These are phyloP conservation scores for Amaranthus palmeri DNA, from an alignment of 148 eudicot genomes.

Conservation along the genomic window DNA sequence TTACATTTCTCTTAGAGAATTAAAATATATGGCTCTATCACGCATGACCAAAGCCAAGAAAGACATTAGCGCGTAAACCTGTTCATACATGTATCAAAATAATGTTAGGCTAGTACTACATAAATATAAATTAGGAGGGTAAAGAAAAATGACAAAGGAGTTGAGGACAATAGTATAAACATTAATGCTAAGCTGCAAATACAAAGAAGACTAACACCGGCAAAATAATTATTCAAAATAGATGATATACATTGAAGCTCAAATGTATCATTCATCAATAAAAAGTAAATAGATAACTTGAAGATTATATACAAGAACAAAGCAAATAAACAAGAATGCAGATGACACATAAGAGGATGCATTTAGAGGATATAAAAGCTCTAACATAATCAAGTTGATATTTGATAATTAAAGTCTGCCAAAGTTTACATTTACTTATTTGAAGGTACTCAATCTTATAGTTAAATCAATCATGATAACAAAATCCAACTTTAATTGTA, in stretches of 20 bases:
- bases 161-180: not conserved
- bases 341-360: not conserved
- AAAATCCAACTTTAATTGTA: not conserved
- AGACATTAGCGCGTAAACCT: slow-evolving; percentile 95
- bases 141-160: not conserved
- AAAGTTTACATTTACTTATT: not conserved
- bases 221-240: no score
- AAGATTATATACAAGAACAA: not conserved
- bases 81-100: slow-evolving; percentile 21
- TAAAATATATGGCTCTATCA: slow-evolving; percentile 73
- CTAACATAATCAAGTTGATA: not conserved
- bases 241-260: no score
- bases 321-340: not conserved
- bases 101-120: slow-evolving; percentile 6
- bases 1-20: slow-evolving; percentile 93
- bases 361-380: not conserved
- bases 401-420: not conserved
- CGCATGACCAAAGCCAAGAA: slow-evolving; percentile 72
- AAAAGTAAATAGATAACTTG: not conserved
- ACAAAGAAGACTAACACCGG: no score
- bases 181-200: not conserved
- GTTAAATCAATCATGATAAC: not conserved
- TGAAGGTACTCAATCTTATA: not conserved
- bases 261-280: no score
- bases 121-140: not conserved